Conservation (phyloP, 257 asterid species). For the Mentha longifolia region DNA sequence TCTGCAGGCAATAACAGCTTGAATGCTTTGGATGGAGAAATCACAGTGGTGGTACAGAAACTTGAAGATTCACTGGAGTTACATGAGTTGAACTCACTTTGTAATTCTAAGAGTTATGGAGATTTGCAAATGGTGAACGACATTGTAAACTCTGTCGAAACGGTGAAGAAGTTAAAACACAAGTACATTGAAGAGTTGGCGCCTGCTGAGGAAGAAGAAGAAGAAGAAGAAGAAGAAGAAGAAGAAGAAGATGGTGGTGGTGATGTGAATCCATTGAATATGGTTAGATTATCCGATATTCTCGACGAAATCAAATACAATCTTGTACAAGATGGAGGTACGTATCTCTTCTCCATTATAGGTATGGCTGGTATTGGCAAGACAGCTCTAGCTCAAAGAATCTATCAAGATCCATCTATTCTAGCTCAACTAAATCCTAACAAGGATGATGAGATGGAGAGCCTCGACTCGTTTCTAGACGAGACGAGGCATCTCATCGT, state of each 20-base stretch:
- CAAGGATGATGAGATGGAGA: no score
- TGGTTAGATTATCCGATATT: background rate
- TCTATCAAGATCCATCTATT: no score
- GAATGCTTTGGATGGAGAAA: background rate
- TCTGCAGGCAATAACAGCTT: background rate
- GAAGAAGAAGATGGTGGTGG: background rate
- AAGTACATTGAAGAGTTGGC: background rate
- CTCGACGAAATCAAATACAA: background rate
- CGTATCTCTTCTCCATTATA: background rate
- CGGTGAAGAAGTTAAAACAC: background rate
- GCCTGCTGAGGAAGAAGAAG: accelerated
- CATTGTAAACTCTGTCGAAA: background rate
- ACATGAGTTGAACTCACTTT: background rate
- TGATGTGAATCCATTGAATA: background rate
- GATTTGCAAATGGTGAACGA: background rate
- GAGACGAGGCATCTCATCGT: no score
- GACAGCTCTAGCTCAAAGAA: no score
- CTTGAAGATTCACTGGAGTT: background rate
- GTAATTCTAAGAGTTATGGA: background rate
- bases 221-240: background rate
- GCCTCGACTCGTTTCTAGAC: no score
- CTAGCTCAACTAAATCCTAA: no score
- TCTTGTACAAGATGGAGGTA: background rate
- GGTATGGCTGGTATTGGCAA: background rate
- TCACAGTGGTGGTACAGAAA: background rate